Base-by-base conservation (phyloP, 2,329 filamentous ascomycete genomes). In the Talaromyces sp. region DNA sequence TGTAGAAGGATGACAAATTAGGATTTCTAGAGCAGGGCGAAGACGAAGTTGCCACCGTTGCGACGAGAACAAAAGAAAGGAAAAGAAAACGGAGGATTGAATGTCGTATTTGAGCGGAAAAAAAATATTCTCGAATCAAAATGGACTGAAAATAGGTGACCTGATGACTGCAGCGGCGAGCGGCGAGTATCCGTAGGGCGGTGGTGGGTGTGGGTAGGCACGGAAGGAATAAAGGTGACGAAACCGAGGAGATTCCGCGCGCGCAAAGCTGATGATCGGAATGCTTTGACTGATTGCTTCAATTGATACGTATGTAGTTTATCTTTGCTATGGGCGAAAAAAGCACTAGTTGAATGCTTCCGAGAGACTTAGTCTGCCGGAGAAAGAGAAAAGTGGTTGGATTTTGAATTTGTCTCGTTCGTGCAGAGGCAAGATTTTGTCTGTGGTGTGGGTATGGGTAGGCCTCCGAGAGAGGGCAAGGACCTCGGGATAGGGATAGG, bases 201-300 rank as follows among this genome's bases (percentile, higher is more conserved):
- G n/a, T 9, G 15, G 60, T 22, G 22, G 22, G 22, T 22, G 47
- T 41, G 31, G 47, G 47, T 62, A 39, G 60, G 41, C 47, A 54
- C 60, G 60, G 60, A 31, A 62, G n/a, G 58, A 19, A 17, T 52
- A 62, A 54, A 52, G 27, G 60, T 54, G 60, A 62, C 60, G 60
- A 62, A 62, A 62, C 47, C 19, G 59, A 61, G 45, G 45, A 61
- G 49, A 49, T 33, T 22, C 58, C 45, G 11, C 19, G 31, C 22
- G 39, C 22, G 58, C 43, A 41, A 27, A 33, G 25, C n/a, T 25
- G 35, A 54, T 47, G 57, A 35, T 52, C 31, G 59, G 56, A 64
- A 25, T 37, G 52, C 57, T 15, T 31, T 50, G 13, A 22, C 11
- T 49, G 22, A 50, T 7, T 50, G 47, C 47, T 54, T 37, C 33